A percentile compares a stretch with the other conserved stretches of the same genome.
phyloP scores from a whole-genome alignment of 768 basidiomycete genomes.

The Russula ochroleuca region DNA sequence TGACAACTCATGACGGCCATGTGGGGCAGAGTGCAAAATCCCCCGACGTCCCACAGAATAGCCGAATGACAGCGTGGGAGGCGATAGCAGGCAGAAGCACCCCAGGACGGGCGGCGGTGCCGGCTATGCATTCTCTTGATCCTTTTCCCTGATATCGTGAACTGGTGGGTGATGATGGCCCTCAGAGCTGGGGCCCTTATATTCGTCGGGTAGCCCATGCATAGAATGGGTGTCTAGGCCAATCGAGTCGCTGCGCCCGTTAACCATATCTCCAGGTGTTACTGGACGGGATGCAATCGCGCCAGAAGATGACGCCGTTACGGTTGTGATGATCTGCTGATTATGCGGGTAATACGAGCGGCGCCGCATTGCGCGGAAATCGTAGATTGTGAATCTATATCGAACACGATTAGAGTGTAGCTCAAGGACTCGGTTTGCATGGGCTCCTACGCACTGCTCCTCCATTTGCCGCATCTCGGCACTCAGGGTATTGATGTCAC shows the following conservation, averaged over 20 bases:
- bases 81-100: not conserved
- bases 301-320: constrained; percentile 71
- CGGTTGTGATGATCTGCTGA: constrained; percentile 56
- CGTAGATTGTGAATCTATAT: constrained; percentile 81
- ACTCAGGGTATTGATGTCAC: constrained; percentile 75
- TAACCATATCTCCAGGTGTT: constrained; percentile 43
- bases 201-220: constrained; percentile 14
- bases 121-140: not conserved
- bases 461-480: constrained; percentile 97
- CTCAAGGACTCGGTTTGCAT: constrained; percentile 9
- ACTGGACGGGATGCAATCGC: constrained; percentile 67
- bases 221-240: constrained; percentile 6
- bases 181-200: constrained; percentile 13
- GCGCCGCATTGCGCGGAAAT: constrained; percentile 88
- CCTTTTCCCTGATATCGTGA: constrained; percentile 18
- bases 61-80: constrained; percentile 21
- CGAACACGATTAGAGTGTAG: constrained; percentile 1
- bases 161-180: constrained; percentile 10
- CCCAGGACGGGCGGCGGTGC: not conserved
- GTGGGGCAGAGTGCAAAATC: not conserved
- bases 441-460: constrained; percentile 66
- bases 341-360: constrained; percentile 89
- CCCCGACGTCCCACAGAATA: not conserved
- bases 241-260: constrained; percentile 25
- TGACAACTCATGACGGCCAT: constrained; percentile 11